Evolutionary conservation across 108 stramenopile species (phyloP).

Genomic region (Skeletonema costatum): DNA sequence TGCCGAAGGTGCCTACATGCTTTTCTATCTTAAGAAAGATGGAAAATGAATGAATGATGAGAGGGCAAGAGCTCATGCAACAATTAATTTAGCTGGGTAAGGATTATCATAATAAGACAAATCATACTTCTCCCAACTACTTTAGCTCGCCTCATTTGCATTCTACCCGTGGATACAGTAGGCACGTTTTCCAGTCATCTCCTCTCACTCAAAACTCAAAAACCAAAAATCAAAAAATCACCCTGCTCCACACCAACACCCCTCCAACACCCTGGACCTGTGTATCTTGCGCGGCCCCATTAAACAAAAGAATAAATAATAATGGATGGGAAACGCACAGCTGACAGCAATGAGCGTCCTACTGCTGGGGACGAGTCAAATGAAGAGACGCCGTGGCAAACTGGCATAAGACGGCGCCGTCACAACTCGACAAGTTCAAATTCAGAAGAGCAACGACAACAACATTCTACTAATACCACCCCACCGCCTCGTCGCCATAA

Average conservation of each 20-base stretch:
- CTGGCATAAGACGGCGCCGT: neutral
- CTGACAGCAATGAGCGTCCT: neutral
- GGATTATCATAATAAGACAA: too few relatives aligned
- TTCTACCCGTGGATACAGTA: too few relatives aligned
- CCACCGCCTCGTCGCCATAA: neutral
- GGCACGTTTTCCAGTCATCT: too few relatives aligned
- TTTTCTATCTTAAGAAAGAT: slow-evolving; percentile 56
- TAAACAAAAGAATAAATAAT: neutral
- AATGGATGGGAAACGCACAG: neutral
- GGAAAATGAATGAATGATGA: neutral
- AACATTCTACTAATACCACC: neutral
- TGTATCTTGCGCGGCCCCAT: too few relatives aligned
- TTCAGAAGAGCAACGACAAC: neutral
- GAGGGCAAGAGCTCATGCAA: too few relatives aligned
- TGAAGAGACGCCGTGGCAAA: neutral
- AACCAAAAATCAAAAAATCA: too few relatives aligned
- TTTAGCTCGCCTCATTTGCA: too few relatives aligned
- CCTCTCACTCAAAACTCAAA: too few relatives aligned
- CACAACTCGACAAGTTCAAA: neutral
- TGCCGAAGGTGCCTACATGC: slow-evolving; percentile 70
- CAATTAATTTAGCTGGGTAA: too few relatives aligned
- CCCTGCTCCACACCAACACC: too few relatives aligned
- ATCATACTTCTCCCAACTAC: too few relatives aligned
- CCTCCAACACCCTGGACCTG: too few relatives aligned
- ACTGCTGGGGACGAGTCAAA: neutral